Percentiles rank a stretch among this genome's conserved stretches.
Conservation (phyloP, 371 early-diverging fungal species). For the Agmasoma carcini region DNA sequence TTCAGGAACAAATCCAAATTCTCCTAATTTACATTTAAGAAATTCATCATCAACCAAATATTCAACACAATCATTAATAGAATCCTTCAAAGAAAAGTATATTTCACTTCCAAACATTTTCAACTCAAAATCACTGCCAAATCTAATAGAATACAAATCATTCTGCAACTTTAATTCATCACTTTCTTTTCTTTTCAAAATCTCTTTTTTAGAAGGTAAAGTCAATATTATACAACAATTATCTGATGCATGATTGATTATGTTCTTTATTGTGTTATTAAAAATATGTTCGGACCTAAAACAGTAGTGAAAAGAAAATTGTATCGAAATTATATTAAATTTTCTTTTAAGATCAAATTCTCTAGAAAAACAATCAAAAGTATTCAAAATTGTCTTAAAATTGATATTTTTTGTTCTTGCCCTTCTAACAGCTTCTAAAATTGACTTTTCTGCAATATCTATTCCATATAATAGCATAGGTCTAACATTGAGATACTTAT, state of each 20-base stretch:
- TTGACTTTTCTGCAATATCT: conserved; percentile 79
- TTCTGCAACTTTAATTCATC: conserved; percentile 14
- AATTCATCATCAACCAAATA: conserved; percentile 59
- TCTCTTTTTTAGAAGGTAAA: conserved; percentile 73
- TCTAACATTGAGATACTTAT: conserved; percentile 62
- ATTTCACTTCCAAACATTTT: conserved; percentile 62
- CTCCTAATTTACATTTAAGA: too few relatives aligned
- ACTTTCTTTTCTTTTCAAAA: conserved; percentile 62
- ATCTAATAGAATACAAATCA: conserved; percentile 26
- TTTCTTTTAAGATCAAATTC: conserved; percentile 37
- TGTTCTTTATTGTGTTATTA: conserved; percentile 65
- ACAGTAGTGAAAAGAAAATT: conserved; percentile 90
- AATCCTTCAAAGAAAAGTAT: conserved; percentile 78
- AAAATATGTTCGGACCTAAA: conserved; percentile 69
- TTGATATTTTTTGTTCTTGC: conserved; percentile 48
- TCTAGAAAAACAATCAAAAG: conserved; percentile 62
- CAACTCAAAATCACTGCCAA: not conserved
- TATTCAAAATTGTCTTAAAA: conserved; percentile 59
- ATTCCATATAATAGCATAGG: conserved; percentile 39
- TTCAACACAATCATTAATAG: conserved; percentile 87
- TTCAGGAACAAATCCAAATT: too few relatives aligned
- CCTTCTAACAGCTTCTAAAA: conserved; percentile 68
- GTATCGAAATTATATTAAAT: conserved; percentile 75
- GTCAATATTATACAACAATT: conserved; percentile 81
- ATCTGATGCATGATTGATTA: conserved; percentile 59